These are phyloP conservation scores for Thalassiosira mediterranea DNA, from an alignment of 352 stramenopile species.

Conservation along the genomic window DNA sequence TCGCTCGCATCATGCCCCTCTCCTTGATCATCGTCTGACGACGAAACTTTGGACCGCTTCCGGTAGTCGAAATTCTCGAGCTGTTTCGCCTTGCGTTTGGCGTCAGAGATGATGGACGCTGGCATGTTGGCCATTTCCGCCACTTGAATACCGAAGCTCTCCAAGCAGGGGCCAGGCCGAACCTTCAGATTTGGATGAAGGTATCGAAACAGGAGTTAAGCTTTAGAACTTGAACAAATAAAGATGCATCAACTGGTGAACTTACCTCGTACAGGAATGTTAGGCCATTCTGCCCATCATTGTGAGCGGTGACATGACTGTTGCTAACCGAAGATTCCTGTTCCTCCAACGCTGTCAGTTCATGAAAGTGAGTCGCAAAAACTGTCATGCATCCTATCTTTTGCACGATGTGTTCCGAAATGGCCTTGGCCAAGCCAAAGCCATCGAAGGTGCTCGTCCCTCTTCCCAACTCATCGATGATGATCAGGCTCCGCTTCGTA, in stretches of 20 bases:
- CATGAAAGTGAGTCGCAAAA: conserved; percentile 99
- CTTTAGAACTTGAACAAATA: too few species aligned
- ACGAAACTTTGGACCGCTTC: conserved; percentile 45
- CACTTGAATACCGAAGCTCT: conserved; percentile 99
- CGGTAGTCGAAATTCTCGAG: conserved; percentile 88
- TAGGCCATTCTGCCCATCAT: conserved; percentile 80
- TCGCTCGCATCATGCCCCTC: conserved; percentile 28
- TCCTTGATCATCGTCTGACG: conserved; percentile 1
- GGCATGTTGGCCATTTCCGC: conserved; percentile 97
- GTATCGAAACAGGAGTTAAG: too few species aligned
- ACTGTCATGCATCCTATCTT: conserved; percentile 89
- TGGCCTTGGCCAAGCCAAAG: conserved; percentile 97
- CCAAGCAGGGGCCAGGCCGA: conserved; percentile 92
- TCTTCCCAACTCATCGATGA: conserved; percentile 98
- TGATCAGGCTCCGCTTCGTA: conserved; percentile 91
- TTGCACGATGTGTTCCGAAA: conserved; percentile 94
- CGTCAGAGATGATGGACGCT: conserved; percentile 89
- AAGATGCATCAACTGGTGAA: too few species aligned
- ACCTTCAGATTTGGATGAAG: too few species aligned
- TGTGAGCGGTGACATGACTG: conserved; percentile 94
- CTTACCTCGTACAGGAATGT: conserved; percentile 92
- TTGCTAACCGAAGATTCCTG: conserved; percentile 88
- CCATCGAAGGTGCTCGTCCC: conserved; percentile 98
- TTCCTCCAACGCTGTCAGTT: conserved; percentile 93
- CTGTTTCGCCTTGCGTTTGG: conserved; percentile 92